These are phyloP conservation scores for Lathyrus sativus DNA, from an alignment of 306 rosid species.

Conservation along the genomic window DNA sequence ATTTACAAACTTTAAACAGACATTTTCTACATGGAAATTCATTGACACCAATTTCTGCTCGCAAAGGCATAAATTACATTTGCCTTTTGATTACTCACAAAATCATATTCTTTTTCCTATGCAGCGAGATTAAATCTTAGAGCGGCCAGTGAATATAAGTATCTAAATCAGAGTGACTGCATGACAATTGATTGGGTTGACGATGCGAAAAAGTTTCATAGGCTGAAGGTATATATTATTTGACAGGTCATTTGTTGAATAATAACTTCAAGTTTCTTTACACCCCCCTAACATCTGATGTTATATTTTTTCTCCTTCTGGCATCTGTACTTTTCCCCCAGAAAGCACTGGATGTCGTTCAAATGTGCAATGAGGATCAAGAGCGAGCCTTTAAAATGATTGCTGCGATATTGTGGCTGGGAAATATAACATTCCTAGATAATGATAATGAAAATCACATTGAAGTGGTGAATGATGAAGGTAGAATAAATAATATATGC, in stretches of 20 bases:
- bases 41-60: conserved; percentile 9
- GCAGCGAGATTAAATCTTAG: conserved; percentile 79
- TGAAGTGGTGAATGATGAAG: conserved; percentile 83
- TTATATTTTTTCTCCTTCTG: background rate
- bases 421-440: conserved; percentile 78
- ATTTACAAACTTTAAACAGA: conserved; percentile 26
- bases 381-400: conserved; percentile 64
- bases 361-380: conserved; percentile 75
- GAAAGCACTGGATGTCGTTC: conserved; percentile 72
- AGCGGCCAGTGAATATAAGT: conserved; percentile 73
- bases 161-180: conserved; percentile 88
- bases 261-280: conserved; percentile 21
- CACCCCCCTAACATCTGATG: conserved; percentile 27
- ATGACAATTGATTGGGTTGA: conserved; percentile 70
- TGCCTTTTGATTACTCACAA: conserved; percentile 26
- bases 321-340: conserved; percentile 37
- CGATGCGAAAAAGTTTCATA: conserved; percentile 61
- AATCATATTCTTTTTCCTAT: conserved; percentile 37
- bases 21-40: conserved; percentile 21
- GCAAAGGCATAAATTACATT: conserved; percentile 15
- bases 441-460: conserved; percentile 71
- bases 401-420: conserved; percentile 86
- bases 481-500: conserved; percentile 46
- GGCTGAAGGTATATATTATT: conserved; percentile 68
- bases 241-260: conserved; percentile 36